phyloP scores from a whole-genome alignment of 2,329 filamentous ascomycete genomes.

The Nothopassalora personata region DNA sequence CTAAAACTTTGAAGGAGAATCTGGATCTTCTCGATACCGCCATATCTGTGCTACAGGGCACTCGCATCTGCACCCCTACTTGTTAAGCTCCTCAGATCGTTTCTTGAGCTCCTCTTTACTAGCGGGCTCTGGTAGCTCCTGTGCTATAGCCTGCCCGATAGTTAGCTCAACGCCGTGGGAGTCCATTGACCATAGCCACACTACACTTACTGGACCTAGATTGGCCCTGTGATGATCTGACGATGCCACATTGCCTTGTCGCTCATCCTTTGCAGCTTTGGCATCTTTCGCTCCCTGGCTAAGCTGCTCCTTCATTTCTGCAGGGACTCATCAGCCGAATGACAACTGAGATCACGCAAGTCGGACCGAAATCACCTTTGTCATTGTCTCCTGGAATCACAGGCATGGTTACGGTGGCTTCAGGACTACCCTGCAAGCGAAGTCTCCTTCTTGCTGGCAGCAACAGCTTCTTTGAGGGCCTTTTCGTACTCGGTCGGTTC shows the following conservation, averaged over 20 bases:
- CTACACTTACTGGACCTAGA: conserved; percentile 34
- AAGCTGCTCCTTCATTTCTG: conserved; percentile 20
- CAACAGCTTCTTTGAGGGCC: background rate
- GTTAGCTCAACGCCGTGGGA: background rate
- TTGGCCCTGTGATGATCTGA: conserved; percentile 40
- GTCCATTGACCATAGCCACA: background rate
- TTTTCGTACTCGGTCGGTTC: background rate
- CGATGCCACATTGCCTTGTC: conserved; percentile 23
- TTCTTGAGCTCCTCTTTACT: conserved; percentile 48
- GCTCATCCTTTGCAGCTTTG: conserved; percentile 13
- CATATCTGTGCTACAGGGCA: background rate
- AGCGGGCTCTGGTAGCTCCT: conserved; percentile 41
- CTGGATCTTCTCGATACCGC: background rate
- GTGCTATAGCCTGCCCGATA: conserved; percentile 28
- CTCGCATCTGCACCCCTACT: conserved; percentile 28
- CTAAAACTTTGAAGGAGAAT: background rate
- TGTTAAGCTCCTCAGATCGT: conserved; percentile 47
- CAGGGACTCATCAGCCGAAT: background rate
- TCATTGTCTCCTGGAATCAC: conserved; percentile 22
- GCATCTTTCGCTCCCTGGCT: conserved; percentile 16
- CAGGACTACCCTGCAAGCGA: background rate
- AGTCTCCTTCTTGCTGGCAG: background rate
- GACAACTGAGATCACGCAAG: background rate
- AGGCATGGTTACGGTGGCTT: conserved; percentile 12
- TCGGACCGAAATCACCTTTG: conserved; percentile 6